These are phyloP conservation scores for Royoungia palumana DNA, from an alignment of 768 basidiomycete genomes.

Conservation along the genomic window DNA sequence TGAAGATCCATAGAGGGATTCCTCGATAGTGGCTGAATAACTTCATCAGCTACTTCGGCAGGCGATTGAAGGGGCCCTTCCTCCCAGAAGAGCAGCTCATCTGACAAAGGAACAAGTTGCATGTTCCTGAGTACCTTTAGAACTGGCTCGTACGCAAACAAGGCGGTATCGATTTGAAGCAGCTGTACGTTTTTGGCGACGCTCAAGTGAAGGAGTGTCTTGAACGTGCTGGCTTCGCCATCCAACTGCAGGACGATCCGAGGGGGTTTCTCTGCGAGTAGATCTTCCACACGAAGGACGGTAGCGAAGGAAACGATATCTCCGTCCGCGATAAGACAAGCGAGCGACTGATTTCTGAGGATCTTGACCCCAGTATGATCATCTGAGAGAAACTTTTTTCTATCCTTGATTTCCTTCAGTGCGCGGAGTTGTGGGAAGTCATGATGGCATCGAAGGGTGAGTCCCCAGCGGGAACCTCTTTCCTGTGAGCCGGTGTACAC, in stretches of 20 bases:
- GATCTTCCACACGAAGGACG: constrained; percentile 52
- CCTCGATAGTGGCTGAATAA: constrained; percentile 28
- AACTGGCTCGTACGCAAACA: constrained; percentile 64
- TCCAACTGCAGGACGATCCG: constrained; percentile 54
- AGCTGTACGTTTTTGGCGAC: constrained; percentile 37
- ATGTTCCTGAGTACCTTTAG: constrained; percentile 54
- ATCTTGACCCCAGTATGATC: constrained; percentile 34
- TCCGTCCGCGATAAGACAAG: constrained; percentile 49
- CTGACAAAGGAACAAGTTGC: constrained; percentile 43
- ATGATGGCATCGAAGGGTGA: constrained; percentile 35
- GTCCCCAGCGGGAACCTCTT: constrained; percentile 38
- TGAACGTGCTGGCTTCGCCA: constrained; percentile 38
- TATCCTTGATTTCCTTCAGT: constrained; percentile 31
- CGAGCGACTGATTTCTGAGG: constrained; percentile 53
- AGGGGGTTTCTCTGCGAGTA: constrained; percentile 47
- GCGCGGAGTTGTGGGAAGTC: constrained; percentile 38
- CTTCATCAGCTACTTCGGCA: background rate
- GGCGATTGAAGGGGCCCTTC: constrained; percentile 20
- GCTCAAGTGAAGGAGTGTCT: constrained; percentile 41
- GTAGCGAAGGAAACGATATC: constrained; percentile 53
- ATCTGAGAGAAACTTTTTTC: constrained; percentile 37
- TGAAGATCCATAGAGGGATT: constrained; percentile 42
- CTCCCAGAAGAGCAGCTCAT: constrained; percentile 57
- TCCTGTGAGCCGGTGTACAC: constrained; percentile 35
- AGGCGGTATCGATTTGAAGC: constrained; percentile 57